These are phyloP conservation scores for Camelina sativa DNA, from an alignment of 345 rosid genomes.

Conservation along the genomic window DNA sequence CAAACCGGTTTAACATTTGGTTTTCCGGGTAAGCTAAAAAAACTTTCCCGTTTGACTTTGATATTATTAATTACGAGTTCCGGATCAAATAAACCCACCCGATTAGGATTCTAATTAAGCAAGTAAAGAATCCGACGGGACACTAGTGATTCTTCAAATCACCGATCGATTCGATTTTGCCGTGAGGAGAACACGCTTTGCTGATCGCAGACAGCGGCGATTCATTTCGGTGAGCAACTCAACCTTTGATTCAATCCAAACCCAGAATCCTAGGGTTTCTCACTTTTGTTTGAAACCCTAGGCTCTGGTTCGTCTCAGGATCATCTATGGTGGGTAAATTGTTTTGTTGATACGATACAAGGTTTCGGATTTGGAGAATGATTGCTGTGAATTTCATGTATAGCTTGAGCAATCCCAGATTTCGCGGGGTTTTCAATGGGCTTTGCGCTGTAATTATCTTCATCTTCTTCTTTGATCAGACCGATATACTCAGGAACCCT, in stretches of 20 bases:
- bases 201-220: constrained; percentile 19
- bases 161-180: constrained; percentile 17
- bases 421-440: constrained; percentile 51
- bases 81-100: constrained; percentile 14
- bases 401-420: constrained; percentile 46
- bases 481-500: constrained; percentile 41
- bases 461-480: constrained; percentile 46
- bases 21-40: background rate
- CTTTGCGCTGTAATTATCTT: constrained; percentile 45
- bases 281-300: constrained; percentile 23
- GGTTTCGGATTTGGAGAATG: constrained; percentile 37
- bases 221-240: constrained; percentile 19
- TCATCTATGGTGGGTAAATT: constrained; percentile 18
- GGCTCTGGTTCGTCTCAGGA: background rate
- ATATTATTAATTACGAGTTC: background rate
- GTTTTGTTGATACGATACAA: background rate
- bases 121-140: background rate
- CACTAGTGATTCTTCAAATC: background rate
- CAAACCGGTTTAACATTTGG: too few relatives aligned
- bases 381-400: constrained; percentile 37
- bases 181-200: background rate
- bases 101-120: background rate
- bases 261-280: constrained; percentile 19
- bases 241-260: constrained; percentile 1
- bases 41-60: constrained; percentile 1